These are phyloP conservation scores for Houttuynia cordata DNA, from an alignment of 164 flowering plant genomes.

Conservation along the genomic window DNA sequence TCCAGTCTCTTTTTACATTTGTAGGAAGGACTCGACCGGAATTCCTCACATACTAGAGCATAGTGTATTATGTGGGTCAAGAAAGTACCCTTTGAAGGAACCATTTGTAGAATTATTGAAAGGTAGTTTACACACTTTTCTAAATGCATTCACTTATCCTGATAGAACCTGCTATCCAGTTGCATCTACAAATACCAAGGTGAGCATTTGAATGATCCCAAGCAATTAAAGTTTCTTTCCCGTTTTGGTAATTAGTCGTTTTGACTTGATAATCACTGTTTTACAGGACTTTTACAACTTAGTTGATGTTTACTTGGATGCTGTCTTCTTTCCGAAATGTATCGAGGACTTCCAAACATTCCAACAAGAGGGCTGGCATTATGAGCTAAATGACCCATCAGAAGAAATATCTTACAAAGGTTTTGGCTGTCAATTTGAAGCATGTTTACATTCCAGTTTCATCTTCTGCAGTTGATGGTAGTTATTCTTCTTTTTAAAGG, in stretches of 20 bases:
- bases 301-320: conserved; percentile 96
- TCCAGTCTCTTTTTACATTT: conserved; percentile 6
- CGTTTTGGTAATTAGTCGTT: conserved; percentile 2
- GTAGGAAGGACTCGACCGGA: conserved; percentile 94
- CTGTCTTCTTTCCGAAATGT: conserved; percentile 96
- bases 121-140: conserved; percentile 88
- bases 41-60: conserved; percentile 98
- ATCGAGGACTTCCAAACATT: conserved; percentile 81
- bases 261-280: conserved; percentile 2
- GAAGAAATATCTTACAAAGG: conserved; percentile 93
- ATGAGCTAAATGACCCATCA: conserved; percentile 77
- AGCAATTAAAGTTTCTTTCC: neutral
- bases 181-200: conserved; percentile 95
- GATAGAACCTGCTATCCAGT: conserved; percentile 99
- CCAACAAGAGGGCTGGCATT: conserved; percentile 99
- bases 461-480: neutral
- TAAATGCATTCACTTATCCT: conserved; percentile 97
- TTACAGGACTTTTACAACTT: conserved; percentile 90
- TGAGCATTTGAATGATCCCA: conserved; percentile 10
- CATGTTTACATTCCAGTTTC: neutral
- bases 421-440: conserved; percentile 8
- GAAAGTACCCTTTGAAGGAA: conserved; percentile 95
- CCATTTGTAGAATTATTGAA: conserved; percentile 95
- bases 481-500: neutral
- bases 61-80: conserved; percentile 94